These are phyloP conservation scores for Angomonas ambiguus DNA, from an alignment of 208 protist species.

Conservation along the genomic window DNA sequence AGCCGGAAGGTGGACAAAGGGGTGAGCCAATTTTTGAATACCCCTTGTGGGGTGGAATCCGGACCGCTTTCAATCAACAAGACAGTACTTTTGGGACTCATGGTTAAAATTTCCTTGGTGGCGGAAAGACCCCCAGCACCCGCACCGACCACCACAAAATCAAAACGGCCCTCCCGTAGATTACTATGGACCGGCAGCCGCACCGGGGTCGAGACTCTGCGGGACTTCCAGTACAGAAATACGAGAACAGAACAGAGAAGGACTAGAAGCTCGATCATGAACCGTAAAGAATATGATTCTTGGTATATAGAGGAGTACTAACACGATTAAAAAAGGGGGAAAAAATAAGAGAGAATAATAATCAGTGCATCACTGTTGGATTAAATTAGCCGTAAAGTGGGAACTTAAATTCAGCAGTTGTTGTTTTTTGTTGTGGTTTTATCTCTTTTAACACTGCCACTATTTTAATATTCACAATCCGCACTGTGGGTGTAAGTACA, in stretches of 20 bases:
- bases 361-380: neutral
- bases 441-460: too few relatives aligned
- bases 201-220: neutral
- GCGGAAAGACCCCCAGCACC: conserved; percentile 72
- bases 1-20: conserved; percentile 17
- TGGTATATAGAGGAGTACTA: neutral
- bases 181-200: neutral
- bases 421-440: conserved; percentile 1
- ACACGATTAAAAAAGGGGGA: conserved; percentile 7
- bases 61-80: conserved; percentile 55
- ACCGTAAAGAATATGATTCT: neutral
- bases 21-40: conserved; percentile 2
- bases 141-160: conserved; percentile 79
- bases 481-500: too few relatives aligned
- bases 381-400: neutral
- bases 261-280: conserved; percentile 13
- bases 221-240: neutral
- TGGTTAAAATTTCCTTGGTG: conserved; percentile 26
- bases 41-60: conserved; percentile 19
- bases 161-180: conserved; percentile 11
- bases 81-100: conserved; percentile 17
- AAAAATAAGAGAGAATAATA: neutral
- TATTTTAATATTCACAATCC: too few relatives aligned
- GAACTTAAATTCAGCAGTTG: neutral
- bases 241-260: conserved; percentile 10